Base-by-base conservation (phyloP, 2,329 filamentous ascomycete species). In the Fusarium papillatum region DNA sequence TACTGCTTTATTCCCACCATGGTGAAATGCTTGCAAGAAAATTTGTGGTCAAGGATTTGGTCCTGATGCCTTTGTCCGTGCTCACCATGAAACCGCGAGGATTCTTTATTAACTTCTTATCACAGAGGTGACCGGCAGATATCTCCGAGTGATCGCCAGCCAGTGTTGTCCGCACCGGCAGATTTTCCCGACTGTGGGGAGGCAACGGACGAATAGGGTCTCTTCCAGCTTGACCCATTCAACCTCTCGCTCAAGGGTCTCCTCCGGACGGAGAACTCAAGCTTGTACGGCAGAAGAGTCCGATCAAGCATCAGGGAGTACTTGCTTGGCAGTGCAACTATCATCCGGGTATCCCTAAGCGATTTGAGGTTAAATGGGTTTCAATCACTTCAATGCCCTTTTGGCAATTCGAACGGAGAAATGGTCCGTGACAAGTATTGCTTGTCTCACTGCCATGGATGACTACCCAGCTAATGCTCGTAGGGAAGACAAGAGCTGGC, bases 1-100 rank as follows among this genome's bases (percentile, higher is more conserved):
- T 87, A 86, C 50, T 79, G 80, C 19, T 79, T 80, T n/a, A 85
- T 77, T 70, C 82, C 29, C 7, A 61, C 46, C 79, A 80, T 80
- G 9, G 5, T 55, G n/a, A n/a, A n/a, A 19, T 10, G 50, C 13
- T 55, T 14, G 50, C 7, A 34, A 34, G 29, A 55, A 7, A 55
- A 4, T 39, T 39, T 7, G 46, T 34, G 34, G 11, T 36, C 29
- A 55, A 22, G 50, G 50, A 34, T 55, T n/a, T 31, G 10, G 29
- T 6, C 13, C 14, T 31, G 9, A 13, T 31, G 13, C 19, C 34
- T 34, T 55, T 55, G 29, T 55, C 50, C 19, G 13, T 34, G 50
- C 50, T 55, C 19, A 7, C 19, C n/a, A 55, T 7, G 29, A 55
- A n/a, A 55, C 7, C 13, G 50, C 11, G 50, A 55, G 29, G 19